Percentiles rank a stretch among this genome's conserved stretches.
These are phyloP conservation scores for Epichloe coenophiala DNA, from an alignment of 2,329 filamentous ascomycete species.

Conservation along the genomic window DNA sequence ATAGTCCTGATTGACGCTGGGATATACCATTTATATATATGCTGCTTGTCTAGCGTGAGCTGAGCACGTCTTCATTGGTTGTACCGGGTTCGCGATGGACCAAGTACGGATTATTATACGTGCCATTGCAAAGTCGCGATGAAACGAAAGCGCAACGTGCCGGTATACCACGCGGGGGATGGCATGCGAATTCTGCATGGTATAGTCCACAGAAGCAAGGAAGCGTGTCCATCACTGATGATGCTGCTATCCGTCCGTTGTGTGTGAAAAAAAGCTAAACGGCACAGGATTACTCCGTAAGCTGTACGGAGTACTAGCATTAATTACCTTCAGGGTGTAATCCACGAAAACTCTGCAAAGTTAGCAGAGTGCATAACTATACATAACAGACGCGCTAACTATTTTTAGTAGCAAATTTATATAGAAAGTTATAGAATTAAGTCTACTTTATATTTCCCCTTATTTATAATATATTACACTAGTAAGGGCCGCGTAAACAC, in stretches of 20 bases:
- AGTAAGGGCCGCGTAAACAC: too few species aligned
- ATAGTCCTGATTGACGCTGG: not conserved
- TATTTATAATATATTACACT: too few species aligned
- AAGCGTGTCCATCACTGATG: not conserved
- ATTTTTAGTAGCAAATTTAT: too few species aligned
- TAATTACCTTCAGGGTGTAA: not conserved
- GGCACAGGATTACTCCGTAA: not conserved
- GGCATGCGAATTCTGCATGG: not conserved
- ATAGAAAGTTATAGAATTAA: too few species aligned
- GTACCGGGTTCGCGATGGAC: too few species aligned
- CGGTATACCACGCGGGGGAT: not conserved
- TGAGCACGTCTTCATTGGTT: too few species aligned
- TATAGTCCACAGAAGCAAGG: constrained; percentile 1
- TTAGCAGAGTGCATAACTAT: too few species aligned
- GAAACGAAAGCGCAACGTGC: not conserved
- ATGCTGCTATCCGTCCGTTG: not conserved
- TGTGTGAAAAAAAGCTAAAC: not conserved
- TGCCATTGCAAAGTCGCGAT: not conserved
- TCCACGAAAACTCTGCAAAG: too few species aligned
- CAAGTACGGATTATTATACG: too few species aligned
- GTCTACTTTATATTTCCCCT: too few species aligned
- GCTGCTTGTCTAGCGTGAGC: too few species aligned
- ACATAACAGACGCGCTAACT: too few species aligned
- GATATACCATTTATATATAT: not conserved
- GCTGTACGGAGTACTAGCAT: not conserved